Evolutionary conservation across 2,329 filamentous ascomycete genomes (phyloP), one percentile per base, ranked within the genome.

Genomic region (Talaromyces sp.): DNA sequence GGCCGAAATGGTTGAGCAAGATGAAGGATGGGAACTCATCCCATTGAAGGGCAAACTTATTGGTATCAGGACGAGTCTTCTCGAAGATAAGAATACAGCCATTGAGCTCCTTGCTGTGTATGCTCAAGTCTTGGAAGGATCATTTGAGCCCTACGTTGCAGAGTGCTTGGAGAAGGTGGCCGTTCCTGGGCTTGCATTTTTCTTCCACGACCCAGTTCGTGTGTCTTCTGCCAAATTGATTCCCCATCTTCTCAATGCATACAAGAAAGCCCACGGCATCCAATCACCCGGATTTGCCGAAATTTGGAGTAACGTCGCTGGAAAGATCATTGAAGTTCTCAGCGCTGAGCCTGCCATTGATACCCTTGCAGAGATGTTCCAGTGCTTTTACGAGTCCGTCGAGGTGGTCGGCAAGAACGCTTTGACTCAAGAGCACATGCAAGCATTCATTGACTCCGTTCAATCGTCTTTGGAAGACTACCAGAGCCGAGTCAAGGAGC

Each of bases 81-180:
- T 99, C 78, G 95, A 99, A 73, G 95, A 99, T 80, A 99, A 99
- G 83, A 93, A 98, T 78, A 97, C 97, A 86, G 95, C 95, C n/a
- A 98, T 99, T 69, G 95, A 99, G 80, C 87, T 99, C 62, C 90
- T 99, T 67, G 93, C 96, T 56, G 94, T 99, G 68, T 99, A 99
- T 74, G 94, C 95, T 1, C 93, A 97, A 76, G 93, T 97, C 31
- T 85, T 99, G n/a, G 92, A 97, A 76, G 92, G 86, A 25, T 87
- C 91, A 35, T 99, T 99, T 75, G 93, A 95, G 62, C 92, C 91
- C 1, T 98, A 96, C 70, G 94, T 97, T 61, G 84, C 89, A 52
- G 90, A 96, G 67, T 96, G 97, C 66, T 95, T 98, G 90, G 92
- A 97, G 78, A 95, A 95, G 80, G 96, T 99, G 74, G 94, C 93